Evolutionary conservation across 441 rosid species (phyloP).

Genomic region (Gossypium davidsonii): DNA sequence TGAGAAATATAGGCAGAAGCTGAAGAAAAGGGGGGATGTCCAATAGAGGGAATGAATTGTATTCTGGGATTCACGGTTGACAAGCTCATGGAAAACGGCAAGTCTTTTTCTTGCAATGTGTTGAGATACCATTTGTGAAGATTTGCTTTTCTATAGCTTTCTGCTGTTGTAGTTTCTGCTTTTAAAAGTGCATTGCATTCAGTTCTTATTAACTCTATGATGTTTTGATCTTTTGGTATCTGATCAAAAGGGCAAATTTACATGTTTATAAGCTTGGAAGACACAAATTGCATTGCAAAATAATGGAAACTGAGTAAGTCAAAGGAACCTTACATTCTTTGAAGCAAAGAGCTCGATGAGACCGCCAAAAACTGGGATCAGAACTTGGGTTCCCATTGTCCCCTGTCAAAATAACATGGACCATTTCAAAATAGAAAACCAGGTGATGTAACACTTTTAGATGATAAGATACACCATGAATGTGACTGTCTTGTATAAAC

Average conservation of each 20-base stretch:
- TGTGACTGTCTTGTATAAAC: neutral
- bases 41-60: slow-evolving; percentile 21
- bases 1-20: slow-evolving; percentile 16
- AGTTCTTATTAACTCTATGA: slow-evolving; percentile 39
- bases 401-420: slow-evolving; percentile 31
- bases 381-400: slow-evolving; percentile 47
- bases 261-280: neutral
- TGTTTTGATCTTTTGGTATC: slow-evolving; percentile 50
- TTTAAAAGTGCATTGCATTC: slow-evolving; percentile 31
- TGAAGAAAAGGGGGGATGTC: slow-evolving; percentile 9
- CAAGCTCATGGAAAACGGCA: slow-evolving; percentile 19
- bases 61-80: slow-evolving; percentile 22
- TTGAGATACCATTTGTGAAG: slow-evolving; percentile 20
- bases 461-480: neutral
- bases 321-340: slow-evolving; percentile 39
- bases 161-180: slow-evolving; percentile 21
- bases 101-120: slow-evolving; percentile 26
- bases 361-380: slow-evolving; percentile 71
- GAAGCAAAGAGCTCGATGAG: slow-evolving; percentile 67
- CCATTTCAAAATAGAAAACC: neutral
- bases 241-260: slow-evolving; percentile 32
- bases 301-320: neutral
- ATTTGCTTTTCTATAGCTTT: slow-evolving; percentile 9
- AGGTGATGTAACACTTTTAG: neutral
- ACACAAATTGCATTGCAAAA: slow-evolving; percentile 1